phyloP scores from a whole-genome alignment of 2,329 filamentous ascomycete genomes.

The Trichoderma hamatum region DNA sequence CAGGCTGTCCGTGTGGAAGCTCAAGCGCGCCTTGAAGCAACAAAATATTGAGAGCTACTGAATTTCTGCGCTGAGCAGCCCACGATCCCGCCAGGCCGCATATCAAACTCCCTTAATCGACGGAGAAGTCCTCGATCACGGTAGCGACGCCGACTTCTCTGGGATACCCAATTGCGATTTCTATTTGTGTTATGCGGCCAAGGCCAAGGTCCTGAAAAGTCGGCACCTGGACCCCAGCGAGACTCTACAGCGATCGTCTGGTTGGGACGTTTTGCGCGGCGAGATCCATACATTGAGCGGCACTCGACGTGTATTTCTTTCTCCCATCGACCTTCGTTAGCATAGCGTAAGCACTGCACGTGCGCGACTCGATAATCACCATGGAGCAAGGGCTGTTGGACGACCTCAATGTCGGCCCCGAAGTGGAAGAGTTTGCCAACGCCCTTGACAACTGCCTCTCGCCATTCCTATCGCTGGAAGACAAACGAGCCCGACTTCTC shows the following conservation, averaged over 20 bases:
- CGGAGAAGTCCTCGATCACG: neutral
- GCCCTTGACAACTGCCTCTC: constrained; percentile 74
- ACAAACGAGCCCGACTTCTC: constrained; percentile 68
- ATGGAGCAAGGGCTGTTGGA: constrained; percentile 34
- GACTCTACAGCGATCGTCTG: constrained; percentile 5
- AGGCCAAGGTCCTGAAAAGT: constrained; percentile 11
- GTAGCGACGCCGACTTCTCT: neutral
- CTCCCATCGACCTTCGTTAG: neutral
- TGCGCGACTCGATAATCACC: constrained; percentile 32
- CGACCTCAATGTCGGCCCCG: constrained; percentile 67
- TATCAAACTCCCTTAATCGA: neutral
- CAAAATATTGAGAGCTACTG: constrained; percentile 25
- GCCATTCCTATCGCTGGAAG: constrained; percentile 50
- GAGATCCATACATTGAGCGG: constrained; percentile 1
- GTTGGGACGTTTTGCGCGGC: constrained; percentile 20
- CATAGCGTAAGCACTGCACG: neutral
- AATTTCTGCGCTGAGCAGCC: constrained; percentile 21
- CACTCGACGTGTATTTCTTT: constrained; percentile 1
- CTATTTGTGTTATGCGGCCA: constrained; percentile 15
- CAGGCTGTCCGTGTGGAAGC: constrained; percentile 20
- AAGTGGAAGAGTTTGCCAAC: constrained; percentile 86
- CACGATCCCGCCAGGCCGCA: constrained; percentile 7
- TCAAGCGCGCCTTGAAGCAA: constrained; percentile 27
- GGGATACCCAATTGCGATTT: neutral
- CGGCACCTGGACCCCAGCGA: constrained; percentile 21